Evolutionary conservation across 495 filamentous ascomycete species (phyloP).

Genomic region (Pseudevernia furfuracea): DNA sequence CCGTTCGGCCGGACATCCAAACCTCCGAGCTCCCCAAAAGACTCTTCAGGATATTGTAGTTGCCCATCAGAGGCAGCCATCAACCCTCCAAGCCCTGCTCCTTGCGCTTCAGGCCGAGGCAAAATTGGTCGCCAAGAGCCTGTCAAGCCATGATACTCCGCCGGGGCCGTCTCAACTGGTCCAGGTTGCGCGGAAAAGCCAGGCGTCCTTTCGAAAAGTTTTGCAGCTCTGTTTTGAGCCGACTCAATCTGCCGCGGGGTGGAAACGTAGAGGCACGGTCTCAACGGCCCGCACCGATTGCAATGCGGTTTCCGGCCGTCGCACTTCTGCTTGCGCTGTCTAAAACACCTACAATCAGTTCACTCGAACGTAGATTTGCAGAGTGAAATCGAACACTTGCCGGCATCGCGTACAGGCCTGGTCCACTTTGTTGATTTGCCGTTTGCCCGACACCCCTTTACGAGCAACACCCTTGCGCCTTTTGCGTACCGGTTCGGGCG

Average conservation of each 20-base stretch:
- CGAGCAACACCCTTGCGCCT: not conserved
- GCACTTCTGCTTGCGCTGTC: not conserved
- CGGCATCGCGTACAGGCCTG: not conserved
- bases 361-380: not conserved
- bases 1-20: not conserved
- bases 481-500: not conserved
- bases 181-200: too few species aligned
- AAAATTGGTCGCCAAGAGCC: not conserved
- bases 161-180: too few species aligned
- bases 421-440: not conserved
- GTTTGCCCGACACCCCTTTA: too few species aligned
- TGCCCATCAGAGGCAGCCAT: not conserved
- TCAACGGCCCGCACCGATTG: not conserved
- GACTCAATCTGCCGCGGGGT: not conserved
- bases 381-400: not conserved
- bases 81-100: not conserved
- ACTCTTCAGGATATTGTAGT: not conserved
- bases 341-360: not conserved
- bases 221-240: not conserved
- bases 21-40: not conserved
- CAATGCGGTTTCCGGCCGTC: not conserved
- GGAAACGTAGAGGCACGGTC: not conserved
- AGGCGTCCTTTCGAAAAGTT: not conserved
- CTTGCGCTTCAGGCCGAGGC: not conserved
- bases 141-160: too few species aligned